Evolutionary conservation across 306 rosid species (phyloP), one percentile per base, ranked within the genome.

Genomic region (Hippophae gyantsensis): DNA sequence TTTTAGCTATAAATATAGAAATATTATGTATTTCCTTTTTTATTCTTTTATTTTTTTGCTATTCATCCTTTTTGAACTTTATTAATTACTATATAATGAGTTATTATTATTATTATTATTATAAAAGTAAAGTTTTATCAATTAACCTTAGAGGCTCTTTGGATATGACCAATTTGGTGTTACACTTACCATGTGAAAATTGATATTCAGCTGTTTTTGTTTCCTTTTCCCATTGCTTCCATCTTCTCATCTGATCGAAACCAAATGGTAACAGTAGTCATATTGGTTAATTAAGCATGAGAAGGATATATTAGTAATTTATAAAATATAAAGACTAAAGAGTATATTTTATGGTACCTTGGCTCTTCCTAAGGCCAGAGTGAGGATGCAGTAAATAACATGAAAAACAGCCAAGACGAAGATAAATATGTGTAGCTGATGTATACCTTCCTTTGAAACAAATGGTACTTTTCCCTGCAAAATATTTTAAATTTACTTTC

Each of bases 201-300:
- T 92, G 96, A 61, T 92, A 87, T 63, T 83, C 89, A 0, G 55
- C 65, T 9, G 96, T 92, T 67, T 68, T 83, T 18, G 96, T 85
- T 61, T 87, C 95, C 62, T 68, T 83, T 72, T 92, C 98, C 98
- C 98, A 92, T 45, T 76, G 63, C 57, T 81, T 92, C 98, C 98
- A 92, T 7, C 86, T 76, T 70, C 83, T 73, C 98, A 87, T 92
- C 98, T 92, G 23, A 18, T 18, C 23, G 75, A 13, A 62, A 52
- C 48, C 69, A 74, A 58, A 53, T 52, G 48, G 48, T 44, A 52
- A 60, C 13, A 18, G 23, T 18, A 0, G n/a, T 13, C 9, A n/a
- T 44, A 5, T 5, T n/a, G 9, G 26, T 54, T n/a, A 54, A 25
- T 23, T 48, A 10, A 5, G 11, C 6, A 2, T 11, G n/a, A 18